Conservation (phyloP, 139 green algal species). For the Raphidocelis subcapitata region DNA sequence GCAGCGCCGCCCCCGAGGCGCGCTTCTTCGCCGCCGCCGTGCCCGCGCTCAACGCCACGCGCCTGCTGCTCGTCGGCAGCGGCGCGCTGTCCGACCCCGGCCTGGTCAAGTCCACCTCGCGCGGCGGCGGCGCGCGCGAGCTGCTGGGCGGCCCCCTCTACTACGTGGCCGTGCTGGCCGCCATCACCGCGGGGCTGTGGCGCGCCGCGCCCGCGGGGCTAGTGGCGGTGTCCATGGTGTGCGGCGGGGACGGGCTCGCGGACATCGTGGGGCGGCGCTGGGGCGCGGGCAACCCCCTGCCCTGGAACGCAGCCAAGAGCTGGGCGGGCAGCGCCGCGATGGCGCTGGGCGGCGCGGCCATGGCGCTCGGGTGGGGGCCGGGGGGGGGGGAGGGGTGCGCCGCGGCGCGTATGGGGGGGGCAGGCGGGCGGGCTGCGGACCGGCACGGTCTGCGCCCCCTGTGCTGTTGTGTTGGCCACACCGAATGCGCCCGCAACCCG, state of each 20-base stretch:
- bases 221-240: slow-evolving; percentile 76
- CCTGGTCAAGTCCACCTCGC: slow-evolving; percentile 73
- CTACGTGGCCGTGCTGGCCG: slow-evolving; percentile 79
- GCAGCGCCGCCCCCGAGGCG: slow-evolving; percentile 51
- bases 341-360: slow-evolving; percentile 62
- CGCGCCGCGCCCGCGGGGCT: slow-evolving; percentile 52
- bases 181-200: slow-evolving; percentile 78
- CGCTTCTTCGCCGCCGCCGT: slow-evolving; percentile 63
- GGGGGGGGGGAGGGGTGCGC: too few relatives aligned
- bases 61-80: slow-evolving; percentile 62
- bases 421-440: too few relatives aligned
- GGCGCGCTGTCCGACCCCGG: slow-evolving; percentile 62
- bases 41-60: slow-evolving; percentile 64
- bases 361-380: slow-evolving; percentile 34
- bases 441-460: too few relatives aligned
- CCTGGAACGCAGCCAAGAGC: slow-evolving; percentile 87
- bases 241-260: slow-evolving; percentile 88
- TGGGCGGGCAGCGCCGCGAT: slow-evolving; percentile 88
- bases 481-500: too few relatives aligned
- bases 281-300: slow-evolving; percentile 60
- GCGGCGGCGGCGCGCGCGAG: slow-evolving; percentile 62
- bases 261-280: slow-evolving; percentile 89
- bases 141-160: slow-evolving; percentile 81
- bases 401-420: too few relatives aligned
- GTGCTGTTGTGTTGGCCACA: too few relatives aligned